A percentile compares a stretch with the other conserved stretches of the same genome.
phyloP scores from a whole-genome alignment of 306 rosid genomes.

The Vigna unguiculata region DNA sequence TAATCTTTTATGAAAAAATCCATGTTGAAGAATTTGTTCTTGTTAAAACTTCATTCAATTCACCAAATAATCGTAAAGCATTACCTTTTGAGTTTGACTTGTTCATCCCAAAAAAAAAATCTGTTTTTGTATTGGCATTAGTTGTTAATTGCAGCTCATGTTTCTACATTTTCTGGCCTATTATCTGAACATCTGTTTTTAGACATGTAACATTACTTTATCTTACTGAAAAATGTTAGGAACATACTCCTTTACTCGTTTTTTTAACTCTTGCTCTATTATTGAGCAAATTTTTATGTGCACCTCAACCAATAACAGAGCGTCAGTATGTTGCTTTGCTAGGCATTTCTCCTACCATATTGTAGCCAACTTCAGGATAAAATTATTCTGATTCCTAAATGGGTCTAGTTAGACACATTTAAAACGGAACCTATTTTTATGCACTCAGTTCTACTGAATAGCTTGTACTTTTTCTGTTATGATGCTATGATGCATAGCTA shows the following conservation, averaged over 20 bases:
- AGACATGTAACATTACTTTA: conserved; percentile 16
- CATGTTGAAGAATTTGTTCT: conserved; percentile 16
- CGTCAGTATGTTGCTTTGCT: background rate
- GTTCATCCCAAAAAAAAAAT: background rate
- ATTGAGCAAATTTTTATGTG: background rate
- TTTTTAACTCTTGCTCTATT: background rate
- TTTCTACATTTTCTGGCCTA: background rate
- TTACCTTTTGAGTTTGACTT: conserved; percentile 36
- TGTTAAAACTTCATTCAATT: conserved; percentile 18
- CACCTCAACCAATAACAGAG: background rate
- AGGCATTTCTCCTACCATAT: background rate
- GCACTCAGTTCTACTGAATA: background rate
- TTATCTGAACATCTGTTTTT: conserved; percentile 6
- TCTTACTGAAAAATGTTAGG: background rate
- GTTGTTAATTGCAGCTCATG: conserved; percentile 11
- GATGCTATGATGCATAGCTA: conserved; percentile 15
- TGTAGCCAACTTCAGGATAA: conserved; percentile 9
- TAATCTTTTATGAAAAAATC: background rate
- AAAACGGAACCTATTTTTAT: conserved; percentile 10
- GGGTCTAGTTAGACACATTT: conserved; percentile 10
- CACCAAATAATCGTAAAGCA: background rate
- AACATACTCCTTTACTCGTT: background rate
- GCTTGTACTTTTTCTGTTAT: conserved; percentile 4
- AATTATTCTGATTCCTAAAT: conserved; percentile 13
- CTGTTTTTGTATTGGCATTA: conserved; percentile 2